phyloP scores from a whole-genome alignment of 2,329 filamentous ascomycete genomes.

The Stemphylium beticola region DNA sequence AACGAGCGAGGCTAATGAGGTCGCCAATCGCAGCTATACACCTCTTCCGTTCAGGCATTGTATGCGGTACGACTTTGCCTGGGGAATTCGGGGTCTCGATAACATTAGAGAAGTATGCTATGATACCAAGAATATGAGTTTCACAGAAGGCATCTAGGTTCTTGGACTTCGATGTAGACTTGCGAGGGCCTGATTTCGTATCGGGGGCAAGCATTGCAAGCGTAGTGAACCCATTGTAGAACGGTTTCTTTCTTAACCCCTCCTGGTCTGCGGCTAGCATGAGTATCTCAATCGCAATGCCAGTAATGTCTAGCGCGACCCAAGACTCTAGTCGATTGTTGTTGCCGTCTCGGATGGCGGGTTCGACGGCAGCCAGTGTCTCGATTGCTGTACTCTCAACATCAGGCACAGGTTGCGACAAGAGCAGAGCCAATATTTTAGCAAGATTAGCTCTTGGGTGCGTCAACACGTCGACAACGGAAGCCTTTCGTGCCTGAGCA shows the following conservation, averaged over 20 bases:
- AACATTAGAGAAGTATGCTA: conserved; percentile 78
- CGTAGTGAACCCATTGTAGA: conserved; percentile 58
- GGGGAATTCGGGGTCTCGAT: conserved; percentile 69
- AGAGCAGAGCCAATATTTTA: conserved; percentile 63
- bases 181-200: conserved; percentile 54
- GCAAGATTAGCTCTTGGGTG: conserved; percentile 63
- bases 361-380: conserved; percentile 70
- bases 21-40: conserved; percentile 85
- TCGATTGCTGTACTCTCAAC: conserved; percentile 71
- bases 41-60: conserved; percentile 71
- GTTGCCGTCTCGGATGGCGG: conserved; percentile 68
- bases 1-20: conserved; percentile 78
- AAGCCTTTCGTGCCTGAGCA: conserved; percentile 68
- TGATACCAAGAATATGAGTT: conserved; percentile 82
- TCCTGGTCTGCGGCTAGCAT: conserved; percentile 77
- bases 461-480: conserved; percentile 66
- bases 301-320: conserved; percentile 75
- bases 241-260: conserved; percentile 56
- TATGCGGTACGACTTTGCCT: conserved; percentile 55
- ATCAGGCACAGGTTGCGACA: conserved; percentile 68
- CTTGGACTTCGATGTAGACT: conserved; percentile 58
- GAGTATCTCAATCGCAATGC: conserved; percentile 79
- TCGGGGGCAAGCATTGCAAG: conserved; percentile 55
- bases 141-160: conserved; percentile 77
- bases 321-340: conserved; percentile 69